These are phyloP conservation scores for Fusarium piperis DNA, from an alignment of 2,329 filamentous ascomycete species.

Conservation along the genomic window DNA sequence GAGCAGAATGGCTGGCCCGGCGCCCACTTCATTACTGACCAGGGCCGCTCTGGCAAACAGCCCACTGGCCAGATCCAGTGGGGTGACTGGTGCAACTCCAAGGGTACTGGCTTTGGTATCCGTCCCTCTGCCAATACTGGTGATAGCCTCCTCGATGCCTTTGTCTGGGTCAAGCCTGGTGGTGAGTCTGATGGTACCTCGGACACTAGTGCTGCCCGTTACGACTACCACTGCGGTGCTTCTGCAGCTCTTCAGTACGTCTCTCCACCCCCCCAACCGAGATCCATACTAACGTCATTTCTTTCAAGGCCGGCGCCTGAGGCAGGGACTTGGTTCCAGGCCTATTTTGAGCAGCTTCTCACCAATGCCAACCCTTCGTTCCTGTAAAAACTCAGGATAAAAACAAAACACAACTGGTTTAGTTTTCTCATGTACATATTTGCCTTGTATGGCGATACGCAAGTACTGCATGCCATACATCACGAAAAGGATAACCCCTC, in stretches of 20 bases:
- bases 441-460: not conserved
- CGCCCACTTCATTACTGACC: conserved; percentile 60
- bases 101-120: conserved; percentile 70
- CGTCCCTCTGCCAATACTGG: conserved; percentile 71
- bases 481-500: not conserved
- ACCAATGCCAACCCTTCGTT: conserved; percentile 66
- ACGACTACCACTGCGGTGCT: conserved; percentile 58
- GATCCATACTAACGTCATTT: conserved; percentile 38
- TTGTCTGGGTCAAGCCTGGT: conserved; percentile 78
- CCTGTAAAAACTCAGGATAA: conserved; percentile 3
- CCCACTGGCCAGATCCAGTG: conserved; percentile 69
- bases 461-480: not conserved
- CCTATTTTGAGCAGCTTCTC: conserved; percentile 67
- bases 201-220: conserved; percentile 55
- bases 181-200: conserved; percentile 65
- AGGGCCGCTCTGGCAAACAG: conserved; percentile 65
- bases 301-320: conserved; percentile 68
- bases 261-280: rapidly evolving
- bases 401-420: not conserved
- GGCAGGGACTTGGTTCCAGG: conserved; percentile 74
- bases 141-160: conserved; percentile 67
- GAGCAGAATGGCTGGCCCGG: conserved; percentile 54
- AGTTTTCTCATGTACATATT: not conserved
- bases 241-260: conserved; percentile 56
- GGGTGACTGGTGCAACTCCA: conserved; percentile 76